These are phyloP conservation scores for Penicillium canescens DNA, from an alignment of 495 filamentous ascomycete species.

Conservation along the genomic window DNA sequence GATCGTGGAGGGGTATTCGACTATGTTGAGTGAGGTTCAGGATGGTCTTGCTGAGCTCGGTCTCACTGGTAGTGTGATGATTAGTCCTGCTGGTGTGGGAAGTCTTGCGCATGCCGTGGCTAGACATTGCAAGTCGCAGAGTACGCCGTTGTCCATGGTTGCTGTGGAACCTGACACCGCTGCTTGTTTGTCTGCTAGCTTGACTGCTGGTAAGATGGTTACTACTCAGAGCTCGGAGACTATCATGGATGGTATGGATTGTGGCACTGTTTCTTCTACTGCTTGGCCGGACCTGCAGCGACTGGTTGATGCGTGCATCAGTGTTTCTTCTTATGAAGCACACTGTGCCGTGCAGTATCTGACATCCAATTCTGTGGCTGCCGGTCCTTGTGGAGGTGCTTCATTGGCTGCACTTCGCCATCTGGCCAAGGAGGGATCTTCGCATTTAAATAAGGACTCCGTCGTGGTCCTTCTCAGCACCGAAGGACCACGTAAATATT, in stretches of 20 bases:
- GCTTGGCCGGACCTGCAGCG: slow-evolving; percentile 59
- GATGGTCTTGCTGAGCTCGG: slow-evolving; percentile 43
- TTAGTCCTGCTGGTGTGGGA: slow-evolving; percentile 66
- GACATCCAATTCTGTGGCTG: slow-evolving; percentile 39
- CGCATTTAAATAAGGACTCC: slow-evolving; percentile 41
- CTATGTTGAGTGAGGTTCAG: slow-evolving; percentile 65
- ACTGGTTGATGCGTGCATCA: slow-evolving; percentile 59
- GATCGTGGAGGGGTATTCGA: slow-evolving; percentile 73
- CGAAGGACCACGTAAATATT: slow-evolving; percentile 45
- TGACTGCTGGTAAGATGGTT: slow-evolving; percentile 44
- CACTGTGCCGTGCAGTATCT: slow-evolving; percentile 55
- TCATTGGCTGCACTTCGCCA: slow-evolving; percentile 57
- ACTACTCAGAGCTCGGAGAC: slow-evolving; percentile 50
- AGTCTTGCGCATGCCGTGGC: slow-evolving; percentile 63
- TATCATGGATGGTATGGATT: slow-evolving; percentile 71
- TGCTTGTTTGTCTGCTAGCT: slow-evolving; percentile 54
- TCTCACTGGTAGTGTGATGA: slow-evolving; percentile 35
- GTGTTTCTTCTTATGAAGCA: slow-evolving; percentile 55
- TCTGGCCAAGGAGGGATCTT: slow-evolving; percentile 26
- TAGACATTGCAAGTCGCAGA: slow-evolving; percentile 53
- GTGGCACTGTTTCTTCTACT: slow-evolving; percentile 61
- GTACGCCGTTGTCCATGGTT: slow-evolving; percentile 40
- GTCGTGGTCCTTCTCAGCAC: slow-evolving; percentile 57
- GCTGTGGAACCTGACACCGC: slow-evolving; percentile 66
- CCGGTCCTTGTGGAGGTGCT: slow-evolving; percentile 66